Evolutionary conservation across 2,329 filamentous ascomycete genomes (phyloP), one percentile per base, ranked within the genome.

Genomic region (Trichoderma hamatum): DNA sequence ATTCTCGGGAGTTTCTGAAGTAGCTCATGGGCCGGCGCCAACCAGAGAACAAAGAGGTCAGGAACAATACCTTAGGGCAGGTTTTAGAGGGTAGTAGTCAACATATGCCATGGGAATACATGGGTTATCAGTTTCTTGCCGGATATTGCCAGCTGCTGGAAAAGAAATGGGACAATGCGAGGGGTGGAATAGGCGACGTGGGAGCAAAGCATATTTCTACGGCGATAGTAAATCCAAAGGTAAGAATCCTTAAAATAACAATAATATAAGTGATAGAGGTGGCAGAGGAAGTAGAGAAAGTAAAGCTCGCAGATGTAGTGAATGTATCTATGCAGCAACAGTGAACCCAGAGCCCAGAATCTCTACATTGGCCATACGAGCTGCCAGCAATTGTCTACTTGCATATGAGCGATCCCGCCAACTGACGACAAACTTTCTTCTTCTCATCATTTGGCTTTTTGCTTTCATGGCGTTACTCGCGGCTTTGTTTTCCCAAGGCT

Each of bases 81-180:
- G n/a, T n/a, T n/a, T n/a, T n/a, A n/a, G n/a, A n/a, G n/a, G n/a
- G n/a, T n/a, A 36, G 26, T 6, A 5, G 13, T n/a, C 24, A n/a
- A 26, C 34, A 54, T 28, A 5, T 39, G 39, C 39, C 39, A n/a
- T 6, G 5, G 13, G 51, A 9, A 9, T 6, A 58, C 7, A 9
- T 24, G n/a, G 19, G 10, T 7, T 19, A 14, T 6, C 28, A 3
- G 26, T 26, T 10, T n/a, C 16, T 10, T 11, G 5, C 19, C n/a
- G 7, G 54, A 21, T 58, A 63, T 63, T 56, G 58, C n/a, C 34
- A 51, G 36, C 49, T 62, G 34, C 19, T 56, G 36, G 49, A 52
- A 7, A 5, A 36, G 49, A 26, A 11, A 3, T 10, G 21, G 26
- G 54, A 68, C 58, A 68, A 58, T 56, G 26, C 46, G n/a, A 51